A percentile compares a stretch with the other conserved stretches of the same genome.
Conservation (phyloP, 768 basidiomycete species). For the Gelatoporia subvermispora region DNA sequence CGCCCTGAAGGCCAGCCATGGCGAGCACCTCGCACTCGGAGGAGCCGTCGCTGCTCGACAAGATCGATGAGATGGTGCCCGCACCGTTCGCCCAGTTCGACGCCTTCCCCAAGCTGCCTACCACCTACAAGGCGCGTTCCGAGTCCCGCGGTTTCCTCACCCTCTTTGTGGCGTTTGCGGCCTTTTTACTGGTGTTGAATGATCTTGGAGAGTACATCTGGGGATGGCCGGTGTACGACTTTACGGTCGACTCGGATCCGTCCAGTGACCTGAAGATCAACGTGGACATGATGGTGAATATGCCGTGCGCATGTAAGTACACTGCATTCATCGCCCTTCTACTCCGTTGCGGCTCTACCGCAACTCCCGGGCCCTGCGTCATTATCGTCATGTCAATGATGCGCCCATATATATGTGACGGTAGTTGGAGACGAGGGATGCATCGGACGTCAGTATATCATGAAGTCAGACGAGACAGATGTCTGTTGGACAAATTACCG, state of each 20-base stretch:
- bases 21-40: conserved; percentile 11
- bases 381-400: too few relatives aligned
- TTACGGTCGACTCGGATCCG: conserved; percentile 71
- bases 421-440: too few relatives aligned
- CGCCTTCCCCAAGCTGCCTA: conserved; percentile 82
- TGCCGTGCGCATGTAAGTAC: conserved; percentile 85
- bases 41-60: conserved; percentile 41
- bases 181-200: conserved; percentile 75
- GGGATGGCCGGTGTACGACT: conserved; percentile 90
- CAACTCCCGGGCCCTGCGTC: too few relatives aligned
- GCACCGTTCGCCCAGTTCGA: conserved; percentile 70
- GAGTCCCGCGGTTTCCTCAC: conserved; percentile 81
- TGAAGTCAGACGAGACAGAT: too few relatives aligned
- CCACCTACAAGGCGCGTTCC: conserved; percentile 76
- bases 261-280: conserved; percentile 74
- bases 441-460: too few relatives aligned
- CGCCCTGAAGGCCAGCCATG: conserved; percentile 9
- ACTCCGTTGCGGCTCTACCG: too few relatives aligned
- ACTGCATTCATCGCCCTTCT: not conserved
- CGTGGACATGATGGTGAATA: conserved; percentile 88
- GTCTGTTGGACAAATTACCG: too few relatives aligned
- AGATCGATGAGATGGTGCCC: conserved; percentile 61
- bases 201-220: conserved; percentile 89
- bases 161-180: conserved; percentile 58
- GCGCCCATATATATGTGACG: too few relatives aligned